phyloP scores from a whole-genome alignment of 805 yeast species.

The Metschnikowia lunata region DNA sequence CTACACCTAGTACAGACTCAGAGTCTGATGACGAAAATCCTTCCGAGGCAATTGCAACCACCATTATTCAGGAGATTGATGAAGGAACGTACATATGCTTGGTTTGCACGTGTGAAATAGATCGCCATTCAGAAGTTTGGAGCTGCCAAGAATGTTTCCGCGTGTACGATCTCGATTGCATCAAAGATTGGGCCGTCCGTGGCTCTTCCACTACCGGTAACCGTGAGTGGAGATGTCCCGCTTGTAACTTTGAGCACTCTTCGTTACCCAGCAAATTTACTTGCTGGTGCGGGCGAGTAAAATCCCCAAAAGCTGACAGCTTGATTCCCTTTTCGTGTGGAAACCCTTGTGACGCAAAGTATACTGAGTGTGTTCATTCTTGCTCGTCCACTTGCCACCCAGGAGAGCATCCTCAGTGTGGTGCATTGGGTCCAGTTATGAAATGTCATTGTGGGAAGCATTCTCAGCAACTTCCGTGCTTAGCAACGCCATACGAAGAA shows the following conservation, averaged over 20 bases:
- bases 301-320: constrained; percentile 57
- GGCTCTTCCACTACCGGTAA: constrained; percentile 62
- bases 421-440: constrained; percentile 69
- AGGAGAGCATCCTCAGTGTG: constrained; percentile 81
- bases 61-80: constrained; percentile 55
- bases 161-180: constrained; percentile 82
- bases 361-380: constrained; percentile 61
- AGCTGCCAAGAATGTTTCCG: constrained; percentile 73
- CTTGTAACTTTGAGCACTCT: constrained; percentile 55
- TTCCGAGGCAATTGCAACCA: constrained; percentile 29
- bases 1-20: constrained; percentile 3
- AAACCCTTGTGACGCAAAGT: constrained; percentile 62
- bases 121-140: constrained; percentile 65
- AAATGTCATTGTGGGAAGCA: constrained; percentile 72
- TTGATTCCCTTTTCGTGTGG: constrained; percentile 85
- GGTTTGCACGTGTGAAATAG: constrained; percentile 83
- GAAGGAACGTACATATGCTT: constrained; percentile 76
- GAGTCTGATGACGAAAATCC: constrained; percentile 15
- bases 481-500: constrained; percentile 57
- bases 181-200: constrained; percentile 78
- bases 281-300: constrained; percentile 87
- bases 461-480: constrained; percentile 65
- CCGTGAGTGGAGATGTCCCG: constrained; percentile 81
- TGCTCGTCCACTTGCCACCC: constrained; percentile 82
- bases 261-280: constrained; percentile 53